Conservation (phyloP, 2,329 filamentous ascomycete species). For the Coniochaeta hoffmannii region DNA sequence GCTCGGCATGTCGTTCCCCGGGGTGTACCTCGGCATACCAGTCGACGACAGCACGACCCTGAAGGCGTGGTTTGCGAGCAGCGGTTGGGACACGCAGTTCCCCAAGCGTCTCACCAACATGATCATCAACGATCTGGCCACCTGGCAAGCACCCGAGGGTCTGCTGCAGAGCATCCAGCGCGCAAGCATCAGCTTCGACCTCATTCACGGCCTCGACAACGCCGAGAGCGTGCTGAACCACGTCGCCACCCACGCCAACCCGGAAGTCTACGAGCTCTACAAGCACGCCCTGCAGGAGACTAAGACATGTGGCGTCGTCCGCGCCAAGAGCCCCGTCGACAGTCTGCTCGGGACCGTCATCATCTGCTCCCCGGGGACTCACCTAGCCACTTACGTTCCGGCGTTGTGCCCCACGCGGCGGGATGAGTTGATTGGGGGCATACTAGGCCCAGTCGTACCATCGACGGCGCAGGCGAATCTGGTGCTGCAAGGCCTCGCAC, state of each 20-base stretch:
- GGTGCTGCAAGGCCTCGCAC: slow-evolving; percentile 66
- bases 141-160: slow-evolving; percentile 70
- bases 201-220: slow-evolving; percentile 75
- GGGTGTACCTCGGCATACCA: slow-evolving; percentile 81
- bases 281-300: slow-evolving; percentile 64
- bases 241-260: slow-evolving; percentile 64
- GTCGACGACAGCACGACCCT: slow-evolving; percentile 36
- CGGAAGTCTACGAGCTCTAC: slow-evolving; percentile 75
- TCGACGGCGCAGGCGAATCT: slow-evolving; percentile 61
- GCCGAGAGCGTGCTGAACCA: slow-evolving; percentile 67
- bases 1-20: slow-evolving; percentile 72
- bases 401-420: slow-evolving; percentile 44
- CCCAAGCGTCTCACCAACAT: slow-evolving; percentile 56
- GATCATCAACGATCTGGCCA: slow-evolving; percentile 62
- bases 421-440: slow-evolving; percentile 58
- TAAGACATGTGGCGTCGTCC: slow-evolving; percentile 71
- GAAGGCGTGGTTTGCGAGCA: slow-evolving; percentile 78
- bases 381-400: slow-evolving; percentile 63
- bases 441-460: slow-evolving; percentile 72
- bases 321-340: slow-evolving; percentile 65
- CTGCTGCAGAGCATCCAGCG: slow-evolving; percentile 66
- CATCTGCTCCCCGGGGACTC: slow-evolving; percentile 64
- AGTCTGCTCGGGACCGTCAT: slow-evolving; percentile 72
- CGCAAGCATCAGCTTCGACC: slow-evolving; percentile 70
- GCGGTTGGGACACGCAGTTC: slow-evolving; percentile 74